These are phyloP conservation scores for Podaxis sp. DNA, from an alignment of 768 basidiomycete genomes.

Conservation along the genomic window DNA sequence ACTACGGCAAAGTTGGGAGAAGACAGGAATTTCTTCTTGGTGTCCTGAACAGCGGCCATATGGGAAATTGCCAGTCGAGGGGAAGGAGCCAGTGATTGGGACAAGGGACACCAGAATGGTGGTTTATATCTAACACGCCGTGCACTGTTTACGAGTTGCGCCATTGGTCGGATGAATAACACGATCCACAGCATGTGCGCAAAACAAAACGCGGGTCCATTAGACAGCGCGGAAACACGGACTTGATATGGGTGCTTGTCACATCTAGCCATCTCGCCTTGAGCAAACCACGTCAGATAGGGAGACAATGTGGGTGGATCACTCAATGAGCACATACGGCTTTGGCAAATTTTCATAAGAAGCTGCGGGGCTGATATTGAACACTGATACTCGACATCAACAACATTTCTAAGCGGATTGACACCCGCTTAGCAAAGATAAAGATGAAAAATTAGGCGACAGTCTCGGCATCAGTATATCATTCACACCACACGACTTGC, in stretches of 20 bases:
- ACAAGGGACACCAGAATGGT: not conserved
- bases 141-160: slow-evolving; percentile 2
- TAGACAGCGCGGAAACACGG: not conserved
- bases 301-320: not conserved
- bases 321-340: not conserved
- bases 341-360: not conserved
- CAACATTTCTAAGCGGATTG: not conserved
- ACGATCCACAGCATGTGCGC: not conserved
- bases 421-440: not conserved
- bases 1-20: slow-evolving; percentile 70
- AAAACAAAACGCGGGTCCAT: not conserved
- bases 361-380: not conserved
- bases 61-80: not conserved
- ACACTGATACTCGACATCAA: not conserved
- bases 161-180: slow-evolving; percentile 4
- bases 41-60: slow-evolving; percentile 22
- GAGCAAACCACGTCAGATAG: not conserved
- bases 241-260: not conserved
- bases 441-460: not conserved
- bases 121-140: slow-evolving; percentile 1
- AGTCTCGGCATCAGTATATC: slow-evolving; percentile 1
- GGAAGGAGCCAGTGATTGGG: not conserved
- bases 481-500: not conserved
- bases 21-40: slow-evolving; percentile 58
- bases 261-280: not conserved